Conservation (phyloP, 495 filamentous ascomycete genomes). For the Neurospora tetrasperma region DNA sequence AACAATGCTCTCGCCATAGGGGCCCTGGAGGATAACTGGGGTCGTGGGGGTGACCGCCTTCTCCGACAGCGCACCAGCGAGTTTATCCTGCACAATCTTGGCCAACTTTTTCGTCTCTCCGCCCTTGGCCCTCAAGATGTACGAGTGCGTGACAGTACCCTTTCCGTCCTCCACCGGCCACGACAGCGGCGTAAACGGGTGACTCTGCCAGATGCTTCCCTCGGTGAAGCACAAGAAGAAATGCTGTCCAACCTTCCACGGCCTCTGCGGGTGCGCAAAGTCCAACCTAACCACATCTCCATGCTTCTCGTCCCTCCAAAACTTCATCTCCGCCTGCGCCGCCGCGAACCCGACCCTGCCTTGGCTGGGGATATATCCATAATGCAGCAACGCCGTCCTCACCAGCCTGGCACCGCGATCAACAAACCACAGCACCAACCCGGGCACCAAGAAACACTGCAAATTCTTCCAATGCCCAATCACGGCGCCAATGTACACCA, state of each 20-base stretch:
- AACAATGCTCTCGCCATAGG: slow-evolving; percentile 46
- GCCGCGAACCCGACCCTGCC: slow-evolving; percentile 36
- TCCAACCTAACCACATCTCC: slow-evolving; percentile 48
- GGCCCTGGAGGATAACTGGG: slow-evolving; percentile 45
- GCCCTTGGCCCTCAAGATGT: slow-evolving; percentile 48
- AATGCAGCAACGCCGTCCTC: slow-evolving; percentile 45
- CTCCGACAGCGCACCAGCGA: slow-evolving; percentile 16
- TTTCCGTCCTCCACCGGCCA: slow-evolving; percentile 28
- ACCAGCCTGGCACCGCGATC: slow-evolving; percentile 43
- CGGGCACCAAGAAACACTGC: slow-evolving; percentile 52
- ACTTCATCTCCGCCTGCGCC: slow-evolving; percentile 36
- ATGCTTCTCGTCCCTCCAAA: slow-evolving; percentile 39
- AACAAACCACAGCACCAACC: slow-evolving; percentile 44
- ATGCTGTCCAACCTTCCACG: slow-evolving; percentile 55
- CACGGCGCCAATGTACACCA: slow-evolving; percentile 56
- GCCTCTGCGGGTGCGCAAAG: slow-evolving; percentile 42
- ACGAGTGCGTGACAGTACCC: slow-evolving; percentile 41
- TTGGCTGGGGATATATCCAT: slow-evolving; percentile 23
- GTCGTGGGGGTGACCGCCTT: slow-evolving; percentile 19
- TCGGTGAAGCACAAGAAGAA: slow-evolving; percentile 54
- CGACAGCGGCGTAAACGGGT: slow-evolving; percentile 54
- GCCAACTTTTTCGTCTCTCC: slow-evolving; percentile 51
- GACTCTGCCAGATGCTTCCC: slow-evolving; percentile 53
- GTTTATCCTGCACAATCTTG: slow-evolving; percentile 25
- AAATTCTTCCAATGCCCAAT: slow-evolving; percentile 58